These are phyloP conservation scores for Microbotryum violaceum DNA, from an alignment of 1,284 basidiomycete genomes.

Conservation along the genomic window DNA sequence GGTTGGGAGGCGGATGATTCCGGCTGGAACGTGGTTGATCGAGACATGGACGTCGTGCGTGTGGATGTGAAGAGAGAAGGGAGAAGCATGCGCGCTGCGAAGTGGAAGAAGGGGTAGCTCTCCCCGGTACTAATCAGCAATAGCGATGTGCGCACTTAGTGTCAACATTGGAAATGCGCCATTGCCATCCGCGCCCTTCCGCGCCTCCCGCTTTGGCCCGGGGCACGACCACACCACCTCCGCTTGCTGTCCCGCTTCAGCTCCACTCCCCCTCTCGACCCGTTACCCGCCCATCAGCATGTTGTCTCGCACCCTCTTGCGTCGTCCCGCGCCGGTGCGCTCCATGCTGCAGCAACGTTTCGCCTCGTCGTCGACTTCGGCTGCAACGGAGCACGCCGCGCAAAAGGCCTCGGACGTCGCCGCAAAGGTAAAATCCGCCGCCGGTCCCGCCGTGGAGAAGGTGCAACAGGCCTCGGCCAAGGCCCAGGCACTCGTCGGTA, in stretches of 20 bases:
- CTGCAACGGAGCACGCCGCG: constrained; percentile 46
- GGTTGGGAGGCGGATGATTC: no score
- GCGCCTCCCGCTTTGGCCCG: background rate
- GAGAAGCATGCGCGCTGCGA: background rate
- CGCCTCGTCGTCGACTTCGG: constrained; percentile 12
- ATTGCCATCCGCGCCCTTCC: no score
- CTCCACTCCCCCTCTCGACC: background rate
- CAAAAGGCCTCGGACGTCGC: constrained; percentile 63
- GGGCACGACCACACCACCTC: background rate
- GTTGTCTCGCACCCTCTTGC: constrained; percentile 7
- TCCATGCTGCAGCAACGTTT: constrained; percentile 6
- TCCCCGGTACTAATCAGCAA: no score
- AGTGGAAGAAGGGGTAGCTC: background rate
- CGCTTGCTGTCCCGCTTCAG: background rate
- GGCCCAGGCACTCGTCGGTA: constrained; percentile 54
- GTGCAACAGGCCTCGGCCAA: constrained; percentile 55
- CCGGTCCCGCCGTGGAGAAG: constrained; percentile 49
- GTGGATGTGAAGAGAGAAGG: background rate
- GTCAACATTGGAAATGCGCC: background rate
- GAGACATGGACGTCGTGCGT: background rate
- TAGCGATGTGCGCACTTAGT: background rate
- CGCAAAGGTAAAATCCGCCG: constrained; percentile 52
- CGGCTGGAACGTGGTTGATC: no score
- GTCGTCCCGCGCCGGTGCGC: background rate
- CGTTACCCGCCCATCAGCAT: background rate